Evolutionary conservation across 2,329 filamentous ascomycete species (phyloP).

Genomic region (Zymoseptoria pseudotritici): DNA sequence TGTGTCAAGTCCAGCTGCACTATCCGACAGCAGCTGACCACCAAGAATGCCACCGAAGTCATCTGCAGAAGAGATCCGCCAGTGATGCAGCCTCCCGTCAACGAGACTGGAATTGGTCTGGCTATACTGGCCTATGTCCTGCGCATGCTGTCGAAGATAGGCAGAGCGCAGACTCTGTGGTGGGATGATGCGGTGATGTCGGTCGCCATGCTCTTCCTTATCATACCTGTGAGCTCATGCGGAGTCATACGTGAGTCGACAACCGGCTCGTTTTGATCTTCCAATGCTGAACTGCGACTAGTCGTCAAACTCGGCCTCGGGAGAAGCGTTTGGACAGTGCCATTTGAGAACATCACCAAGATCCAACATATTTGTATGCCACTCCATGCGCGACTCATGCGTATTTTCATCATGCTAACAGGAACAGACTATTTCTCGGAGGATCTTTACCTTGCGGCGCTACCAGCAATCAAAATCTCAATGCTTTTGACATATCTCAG

Average conservation of each 20-base stretch:
- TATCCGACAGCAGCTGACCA: conserved; percentile 10
- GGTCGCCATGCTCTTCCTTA: conserved; percentile 8
- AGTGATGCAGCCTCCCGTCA: conserved; percentile 4
- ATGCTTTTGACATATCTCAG: conserved; percentile 15
- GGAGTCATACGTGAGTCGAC: conserved; percentile 8
- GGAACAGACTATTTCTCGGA: conserved; percentile 11
- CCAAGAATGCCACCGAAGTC: conserved; percentile 13
- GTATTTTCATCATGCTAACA: not conserved
- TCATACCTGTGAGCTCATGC: conserved; percentile 9
- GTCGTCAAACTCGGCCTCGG: not conserved
- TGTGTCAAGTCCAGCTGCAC: conserved; percentile 5
- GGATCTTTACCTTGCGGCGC: conserved; percentile 7
- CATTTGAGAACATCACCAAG: conserved; percentile 11
- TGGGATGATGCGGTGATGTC: conserved; percentile 16
- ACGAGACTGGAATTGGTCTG: conserved; percentile 5
- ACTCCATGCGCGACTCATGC: not conserved
- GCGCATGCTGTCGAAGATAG: conserved; percentile 12
- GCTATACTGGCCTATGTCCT: conserved; percentile 8
- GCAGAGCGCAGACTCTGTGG: conserved; percentile 9
- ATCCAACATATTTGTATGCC: conserved; percentile 4
- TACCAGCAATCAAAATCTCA: conserved; percentile 14
- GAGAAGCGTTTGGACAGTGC: conserved; percentile 10
- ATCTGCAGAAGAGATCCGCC: conserved; percentile 6
- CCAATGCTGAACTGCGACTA: not conserved
- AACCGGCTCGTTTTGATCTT: not conserved